phyloP scores from a whole-genome alignment of 169 alveolate genomes.

The Cryptosporidium viatorum region DNA sequence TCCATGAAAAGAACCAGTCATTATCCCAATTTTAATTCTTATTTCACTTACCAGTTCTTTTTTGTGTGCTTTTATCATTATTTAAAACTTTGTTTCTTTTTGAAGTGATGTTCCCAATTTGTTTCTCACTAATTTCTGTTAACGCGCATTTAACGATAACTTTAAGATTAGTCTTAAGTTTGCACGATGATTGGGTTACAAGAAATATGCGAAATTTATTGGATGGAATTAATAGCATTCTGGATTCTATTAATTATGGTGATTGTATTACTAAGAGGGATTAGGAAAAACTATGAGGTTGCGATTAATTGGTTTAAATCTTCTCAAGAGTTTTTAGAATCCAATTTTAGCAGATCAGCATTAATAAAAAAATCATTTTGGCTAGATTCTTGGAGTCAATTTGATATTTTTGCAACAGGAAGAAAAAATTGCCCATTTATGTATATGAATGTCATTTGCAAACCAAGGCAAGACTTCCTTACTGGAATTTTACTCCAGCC shows the following conservation, averaged over 20 bases:
- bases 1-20: not conserved
- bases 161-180: not conserved
- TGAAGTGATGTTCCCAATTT: not conserved
- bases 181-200: conserved; percentile 24
- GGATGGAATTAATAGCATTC: conserved; percentile 39
- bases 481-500: conserved; percentile 65
- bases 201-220: conserved; percentile 5
- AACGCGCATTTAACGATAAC: not conserved
- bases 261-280: conserved; percentile 26
- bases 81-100: not conserved
- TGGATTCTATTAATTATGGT: conserved; percentile 15
- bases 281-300: conserved; percentile 31
- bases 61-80: not conserved
- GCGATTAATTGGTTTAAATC: conserved; percentile 6
- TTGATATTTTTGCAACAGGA: conserved; percentile 64
- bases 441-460: conserved; percentile 67
- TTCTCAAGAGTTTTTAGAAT: conserved; percentile 9
- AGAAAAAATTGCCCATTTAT: conserved; percentile 45
- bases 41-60: not conserved
- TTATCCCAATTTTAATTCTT: conserved; percentile 20
- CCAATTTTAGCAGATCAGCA: conserved; percentile 59
- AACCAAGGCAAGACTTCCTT: conserved; percentile 57
- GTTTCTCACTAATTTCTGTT: not conserved
- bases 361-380: conserved; percentile 56
- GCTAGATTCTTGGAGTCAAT: conserved; percentile 70